Conservation (phyloP, 371 early-diverging fungal genomes). For the Rhizopus microsporus region DNA sequence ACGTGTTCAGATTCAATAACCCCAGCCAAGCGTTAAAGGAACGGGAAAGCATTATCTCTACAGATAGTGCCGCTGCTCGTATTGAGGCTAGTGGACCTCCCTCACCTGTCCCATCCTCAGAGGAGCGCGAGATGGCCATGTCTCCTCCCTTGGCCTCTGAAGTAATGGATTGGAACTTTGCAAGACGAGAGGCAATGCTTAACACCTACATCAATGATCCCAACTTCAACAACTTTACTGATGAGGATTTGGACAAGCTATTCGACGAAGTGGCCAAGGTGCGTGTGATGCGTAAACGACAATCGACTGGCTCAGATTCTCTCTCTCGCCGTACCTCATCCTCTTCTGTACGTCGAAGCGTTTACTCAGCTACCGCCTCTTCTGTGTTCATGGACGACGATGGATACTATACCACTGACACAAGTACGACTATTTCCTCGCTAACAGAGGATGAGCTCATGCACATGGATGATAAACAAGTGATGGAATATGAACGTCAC, state of each 20-base stretch:
- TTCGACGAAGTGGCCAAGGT: slow-evolving; percentile 59
- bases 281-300: slow-evolving; percentile 29
- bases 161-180: slow-evolving; percentile 78
- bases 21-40: slow-evolving; percentile 83
- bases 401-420: slow-evolving; percentile 18
- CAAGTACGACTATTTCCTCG: slow-evolving; percentile 9
- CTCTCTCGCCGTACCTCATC: slow-evolving; percentile 27
- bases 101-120: slow-evolving; percentile 60
- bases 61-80: slow-evolving; percentile 10
- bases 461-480: slow-evolving; percentile 40
- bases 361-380: slow-evolving; percentile 18
- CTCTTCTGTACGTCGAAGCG: slow-evolving; percentile 23
- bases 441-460: slow-evolving; percentile 1
- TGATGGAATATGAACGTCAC: slow-evolving; percentile 48
- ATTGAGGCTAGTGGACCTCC: slow-evolving; percentile 8
- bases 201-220: slow-evolving; percentile 47
- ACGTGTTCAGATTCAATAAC: slow-evolving; percentile 85
- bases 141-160: slow-evolving; percentile 37
- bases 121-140: slow-evolving; percentile 40
- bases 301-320: slow-evolving; percentile 26
- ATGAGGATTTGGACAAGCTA: slow-evolving; percentile 55
- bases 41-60: slow-evolving; percentile 40
- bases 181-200: slow-evolving; percentile 64
- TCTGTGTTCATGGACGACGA: slow-evolving; percentile 27
- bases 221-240: slow-evolving; percentile 43